These are phyloP conservation scores for Syzygium aromaticum DNA, from an alignment of 345 rosid species.

Conservation along the genomic window DNA sequence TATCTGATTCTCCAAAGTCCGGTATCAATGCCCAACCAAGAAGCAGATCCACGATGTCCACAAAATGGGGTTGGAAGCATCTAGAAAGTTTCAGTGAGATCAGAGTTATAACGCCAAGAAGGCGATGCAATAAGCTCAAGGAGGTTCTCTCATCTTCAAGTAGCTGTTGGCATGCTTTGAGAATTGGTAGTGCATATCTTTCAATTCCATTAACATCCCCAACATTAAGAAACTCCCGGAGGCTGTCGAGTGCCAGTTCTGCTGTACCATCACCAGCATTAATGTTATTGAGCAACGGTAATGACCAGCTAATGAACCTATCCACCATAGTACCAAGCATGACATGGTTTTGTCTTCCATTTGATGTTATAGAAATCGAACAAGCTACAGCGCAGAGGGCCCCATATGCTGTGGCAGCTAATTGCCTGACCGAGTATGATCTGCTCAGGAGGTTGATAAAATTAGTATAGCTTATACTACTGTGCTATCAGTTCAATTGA, in stretches of 20 bases:
- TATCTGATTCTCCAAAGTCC: constrained; percentile 64
- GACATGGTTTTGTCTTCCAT: constrained; percentile 74
- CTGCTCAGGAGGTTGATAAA: constrained; percentile 22
- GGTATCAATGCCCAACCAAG: constrained; percentile 95
- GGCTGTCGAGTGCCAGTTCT: constrained; percentile 57
- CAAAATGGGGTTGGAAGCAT: constrained; percentile 86
- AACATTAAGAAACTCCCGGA: constrained; percentile 67
- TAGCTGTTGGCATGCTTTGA: constrained; percentile 74
- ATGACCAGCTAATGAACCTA: constrained; percentile 72
- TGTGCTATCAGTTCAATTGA: background rate
- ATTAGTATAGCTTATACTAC: background rate
- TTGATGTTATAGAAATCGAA: constrained; percentile 57
- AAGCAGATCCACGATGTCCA: constrained; percentile 81
- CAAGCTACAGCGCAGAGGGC: constrained; percentile 71
- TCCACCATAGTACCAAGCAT: constrained; percentile 71
- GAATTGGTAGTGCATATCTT: constrained; percentile 68
- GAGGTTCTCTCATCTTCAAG: constrained; percentile 96
- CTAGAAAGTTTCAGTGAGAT: constrained; percentile 61
- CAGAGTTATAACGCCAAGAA: constrained; percentile 59
- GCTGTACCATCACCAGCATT: constrained; percentile 64
- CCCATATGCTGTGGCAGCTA: constrained; percentile 63
- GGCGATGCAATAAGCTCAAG: constrained; percentile 52
- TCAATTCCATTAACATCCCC: constrained; percentile 72
- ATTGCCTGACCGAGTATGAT: constrained; percentile 62
- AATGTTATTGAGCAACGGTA: constrained; percentile 66